Evolutionary conservation across 306 rosid species (phyloP), one percentile per base, ranked within the genome.

Genomic region (Phaseolus lunatus): DNA sequence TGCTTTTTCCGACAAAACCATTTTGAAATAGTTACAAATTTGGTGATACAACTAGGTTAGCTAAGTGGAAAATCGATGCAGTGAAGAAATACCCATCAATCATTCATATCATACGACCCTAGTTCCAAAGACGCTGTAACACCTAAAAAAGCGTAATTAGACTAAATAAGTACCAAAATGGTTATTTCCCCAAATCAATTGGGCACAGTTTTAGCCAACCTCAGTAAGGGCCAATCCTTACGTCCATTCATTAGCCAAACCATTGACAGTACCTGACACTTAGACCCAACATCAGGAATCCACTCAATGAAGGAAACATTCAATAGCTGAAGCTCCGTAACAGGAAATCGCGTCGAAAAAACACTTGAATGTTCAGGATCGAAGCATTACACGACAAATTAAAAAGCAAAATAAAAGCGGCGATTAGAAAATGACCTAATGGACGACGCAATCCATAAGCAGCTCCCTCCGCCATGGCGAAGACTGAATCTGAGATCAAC

Each of bases 401-500:
- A 27, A 7, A 5, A 26, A 70, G n/a, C 26, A n/a, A 71, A 15
- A 11, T 0, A 5, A 62, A 57, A 31, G 64, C 48, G 24, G 48
- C 1, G 45, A 39, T 4, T 4, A 33, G 70, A 75, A 86, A 87
- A 86, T 84, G 78, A 93, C 98, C 94, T 80, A 89, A 75, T 85
- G 90, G 93, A 88, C 92, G 93, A 80, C 88, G 86, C 72, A 85
- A 67, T 59, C 80, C 89, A 56, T 75, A 85, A 33, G 94, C 86
- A 89, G 87, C 86, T 74, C 62, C 82, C 75, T 90, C 96, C 81
- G 94, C 94, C 98, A 93, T 93, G 72, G 79, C 75, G 82, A 76
- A 31, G 82, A 80, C 75, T 76, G 83, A 80, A 80, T 85, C 86
- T 76, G 84, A 85, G 82, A 85, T 85, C 84, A 71, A 59, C 61